Evolutionary conservation across 768 basidiomycete species (phyloP).

Genomic region (Mycena venus): DNA sequence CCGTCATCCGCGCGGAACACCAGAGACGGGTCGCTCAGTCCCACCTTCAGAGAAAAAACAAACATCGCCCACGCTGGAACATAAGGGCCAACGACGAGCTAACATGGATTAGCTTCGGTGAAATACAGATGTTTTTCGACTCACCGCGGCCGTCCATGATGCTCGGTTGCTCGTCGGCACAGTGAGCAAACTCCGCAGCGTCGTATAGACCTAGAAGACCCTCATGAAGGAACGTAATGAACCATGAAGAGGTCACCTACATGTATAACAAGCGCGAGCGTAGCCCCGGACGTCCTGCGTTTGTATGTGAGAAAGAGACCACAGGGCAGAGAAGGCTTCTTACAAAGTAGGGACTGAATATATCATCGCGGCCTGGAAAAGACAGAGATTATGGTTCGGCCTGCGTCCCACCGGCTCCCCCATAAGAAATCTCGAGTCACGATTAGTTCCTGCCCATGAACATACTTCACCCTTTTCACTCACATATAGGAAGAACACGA

Average conservation of each 20-base stretch:
- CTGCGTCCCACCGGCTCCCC: conserved; percentile 15
- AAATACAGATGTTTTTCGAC: not conserved
- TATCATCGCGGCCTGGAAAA: conserved; percentile 32
- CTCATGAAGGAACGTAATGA: not conserved
- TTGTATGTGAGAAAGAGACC: not conserved
- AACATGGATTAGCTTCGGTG: not conserved
- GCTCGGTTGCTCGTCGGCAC: not conserved
- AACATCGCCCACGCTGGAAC: conserved; percentile 30
- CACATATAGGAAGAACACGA: conserved; percentile 38
- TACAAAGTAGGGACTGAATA: conserved; percentile 35
- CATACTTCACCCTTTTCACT: not conserved
- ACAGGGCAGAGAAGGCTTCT: not conserved
- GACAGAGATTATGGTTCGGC: conserved; percentile 32
- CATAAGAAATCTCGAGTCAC: conserved; percentile 23
- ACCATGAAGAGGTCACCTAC: conserved; percentile 1
- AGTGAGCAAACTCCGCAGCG: conserved; percentile 17
- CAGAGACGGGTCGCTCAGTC: conserved; percentile 7
- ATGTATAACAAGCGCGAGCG: conserved; percentile 37
- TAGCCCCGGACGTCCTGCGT: conserved; percentile 33
- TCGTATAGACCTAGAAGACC: conserved; percentile 22
- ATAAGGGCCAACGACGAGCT: conserved; percentile 32
- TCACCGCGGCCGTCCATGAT: conserved; percentile 16
- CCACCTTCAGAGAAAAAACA: not conserved
- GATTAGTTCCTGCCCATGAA: not conserved
- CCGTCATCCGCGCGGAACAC: not conserved